These are phyloP conservation scores for Aspergillus cavernicola DNA, from an alignment of 495 filamentous ascomycete genomes.

Conservation along the genomic window DNA sequence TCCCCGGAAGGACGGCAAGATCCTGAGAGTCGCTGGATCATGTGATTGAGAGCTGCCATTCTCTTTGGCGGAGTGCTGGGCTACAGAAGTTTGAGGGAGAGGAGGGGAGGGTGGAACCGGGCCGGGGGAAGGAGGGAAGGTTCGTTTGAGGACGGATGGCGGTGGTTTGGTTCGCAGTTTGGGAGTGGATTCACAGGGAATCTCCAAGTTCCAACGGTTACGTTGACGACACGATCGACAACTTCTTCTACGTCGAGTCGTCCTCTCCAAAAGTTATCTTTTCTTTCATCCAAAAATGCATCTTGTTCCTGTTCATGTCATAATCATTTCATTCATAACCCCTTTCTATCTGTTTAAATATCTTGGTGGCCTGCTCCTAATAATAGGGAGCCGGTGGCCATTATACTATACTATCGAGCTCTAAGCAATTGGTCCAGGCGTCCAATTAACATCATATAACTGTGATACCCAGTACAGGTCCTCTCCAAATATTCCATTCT, in stretches of 20 bases:
- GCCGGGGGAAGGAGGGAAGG: background rate
- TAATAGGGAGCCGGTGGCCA: background rate
- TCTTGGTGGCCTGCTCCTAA: background rate
- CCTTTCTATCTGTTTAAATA: conserved; percentile 3
- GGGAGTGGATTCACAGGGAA: background rate
- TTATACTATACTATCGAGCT: background rate
- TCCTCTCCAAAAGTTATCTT: conserved; percentile 1
- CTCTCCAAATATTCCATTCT: background rate
- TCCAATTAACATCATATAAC: conserved; percentile 10
- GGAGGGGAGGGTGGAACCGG: background rate
- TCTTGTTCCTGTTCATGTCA: conserved; percentile 1
- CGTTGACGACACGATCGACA: conserved; percentile 1
- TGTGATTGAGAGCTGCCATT: conserved; percentile 9
- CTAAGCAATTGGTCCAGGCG: conserved; percentile 9
- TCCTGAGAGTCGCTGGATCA: conserved; percentile 14
- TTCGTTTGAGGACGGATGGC: too few relatives aligned
- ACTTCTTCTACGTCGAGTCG: background rate
- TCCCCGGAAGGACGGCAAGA: conserved; percentile 8
- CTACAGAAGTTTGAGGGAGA: background rate
- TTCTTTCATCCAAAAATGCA: background rate
- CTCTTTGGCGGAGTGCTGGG: background rate
- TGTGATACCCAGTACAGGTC: conserved; percentile 14
- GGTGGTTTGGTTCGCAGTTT: too few relatives aligned
- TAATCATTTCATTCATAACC: conserved; percentile 2
- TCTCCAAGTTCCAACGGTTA: too few relatives aligned